phyloP scores from a whole-genome alignment of 2,329 filamentous ascomycete species.

The Aspergillus udagawae region DNA sequence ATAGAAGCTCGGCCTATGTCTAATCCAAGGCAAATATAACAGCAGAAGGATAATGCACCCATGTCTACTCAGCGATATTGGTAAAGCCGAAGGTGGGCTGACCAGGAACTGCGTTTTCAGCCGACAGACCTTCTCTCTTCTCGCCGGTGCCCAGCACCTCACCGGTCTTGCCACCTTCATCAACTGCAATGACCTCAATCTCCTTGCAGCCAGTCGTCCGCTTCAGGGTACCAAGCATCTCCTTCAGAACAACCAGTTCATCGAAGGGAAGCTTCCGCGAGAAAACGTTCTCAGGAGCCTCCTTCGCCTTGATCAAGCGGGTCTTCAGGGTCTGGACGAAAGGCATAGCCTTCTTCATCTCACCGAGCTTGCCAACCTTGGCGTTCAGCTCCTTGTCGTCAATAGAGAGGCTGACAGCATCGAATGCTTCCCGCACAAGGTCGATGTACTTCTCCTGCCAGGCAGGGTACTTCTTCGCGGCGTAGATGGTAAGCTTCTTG shows the following conservation, averaged over 20 bases:
- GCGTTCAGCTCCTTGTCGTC: constrained; percentile 79
- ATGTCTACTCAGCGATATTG: constrained; percentile 58
- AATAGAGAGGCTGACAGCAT: constrained; percentile 56
- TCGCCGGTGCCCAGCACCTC: constrained; percentile 47
- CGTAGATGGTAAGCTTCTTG: constrained; percentile 86
- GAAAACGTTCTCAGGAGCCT: constrained; percentile 65
- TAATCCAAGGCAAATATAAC: not conserved
- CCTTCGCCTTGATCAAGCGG: constrained; percentile 65
- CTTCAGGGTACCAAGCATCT: constrained; percentile 78
- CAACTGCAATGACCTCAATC: constrained; percentile 68
- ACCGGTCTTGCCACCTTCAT: constrained; percentile 52
- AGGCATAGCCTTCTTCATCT: constrained; percentile 96
- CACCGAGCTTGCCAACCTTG: constrained; percentile 71
- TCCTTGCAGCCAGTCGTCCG: constrained; percentile 67
- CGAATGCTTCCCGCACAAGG: constrained; percentile 68
- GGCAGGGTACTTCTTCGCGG: constrained; percentile 71
- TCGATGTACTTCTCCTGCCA: constrained; percentile 94
- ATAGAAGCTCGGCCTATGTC: not conserved
- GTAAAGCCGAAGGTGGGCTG: constrained; percentile 79
- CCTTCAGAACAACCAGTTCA: constrained; percentile 68
- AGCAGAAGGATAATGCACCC: not conserved
- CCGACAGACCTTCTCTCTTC: constrained; percentile 57
- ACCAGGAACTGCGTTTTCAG: constrained; percentile 76
- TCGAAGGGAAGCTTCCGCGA: constrained; percentile 83
- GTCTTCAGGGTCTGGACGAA: constrained; percentile 87